Base-by-base conservation (phyloP, 2,329 filamentous ascomycete genomes). In the Zymoseptoria brevis region DNA sequence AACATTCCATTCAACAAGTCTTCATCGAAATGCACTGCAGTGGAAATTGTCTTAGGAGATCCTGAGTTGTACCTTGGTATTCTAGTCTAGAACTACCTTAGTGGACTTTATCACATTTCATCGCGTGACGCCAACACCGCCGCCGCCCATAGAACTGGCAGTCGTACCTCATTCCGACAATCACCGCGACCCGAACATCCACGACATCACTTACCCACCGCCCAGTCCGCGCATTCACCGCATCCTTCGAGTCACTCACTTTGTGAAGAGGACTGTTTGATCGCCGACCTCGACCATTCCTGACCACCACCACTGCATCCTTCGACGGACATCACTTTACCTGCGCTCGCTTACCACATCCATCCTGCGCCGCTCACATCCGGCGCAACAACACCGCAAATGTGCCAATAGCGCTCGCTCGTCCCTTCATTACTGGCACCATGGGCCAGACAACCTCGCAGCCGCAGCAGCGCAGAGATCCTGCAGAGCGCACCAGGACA, bases 361-460 rank as follows among this genome's bases (percentile, higher is more conserved):
- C 22, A 19, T 29, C 13, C 51, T 22, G 51, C 51, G 51, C 19
- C 51, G 51, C 51, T 53, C 22, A 21, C 51, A 24, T 13, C 45
- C 19, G 19, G 21, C 50, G 29, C 11, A 19, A 50, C 49, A 24
- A 22, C 55, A 50, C 19, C 54, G 11, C 41, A 55, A 19, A 61
- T 61, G 59, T 53, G 21, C 53, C 29, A 29, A 61, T 58, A 61
- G 57, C 53, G 54, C 54, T 24, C 13, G 48, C 26, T 22, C 30
- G 19, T 50, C 35, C 35, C 13, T n/a, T 35, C 52, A 54, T 24
- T 49, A 45, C 53, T 50, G 24, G 56, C 56, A 62, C 22, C 50
- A 73, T 73, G 71, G 71, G 71, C 50, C 70, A 73, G 59, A 61
- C 64, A 56, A 64, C 67, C 30, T 73, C 71, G 54, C 67, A 64